Base-by-base conservation (phyloP, 805 yeast genomes). In the Millerozyma miso region DNA sequence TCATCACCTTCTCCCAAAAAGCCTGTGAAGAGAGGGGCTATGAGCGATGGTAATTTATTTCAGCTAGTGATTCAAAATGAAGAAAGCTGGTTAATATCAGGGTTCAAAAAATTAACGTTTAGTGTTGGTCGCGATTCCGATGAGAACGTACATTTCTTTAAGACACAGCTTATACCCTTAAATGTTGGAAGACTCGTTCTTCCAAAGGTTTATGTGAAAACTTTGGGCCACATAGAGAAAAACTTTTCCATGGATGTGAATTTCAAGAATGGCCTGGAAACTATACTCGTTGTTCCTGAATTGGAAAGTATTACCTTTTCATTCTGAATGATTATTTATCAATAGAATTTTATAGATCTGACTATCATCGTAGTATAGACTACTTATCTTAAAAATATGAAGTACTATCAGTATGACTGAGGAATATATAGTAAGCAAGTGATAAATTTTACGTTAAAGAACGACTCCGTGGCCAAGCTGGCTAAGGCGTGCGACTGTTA, bases 31-130 rank as follows among this genome's bases (percentile, higher is more conserved):
- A n/a, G 13, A 4, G 3, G 10, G 16, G 20, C 40, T 3, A 20
- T 4, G 3, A 10, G 19, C n/a, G 19, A 18, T 1, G 35, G 19
- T 5, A 58, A 63, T 23, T 53, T 51, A 23, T 79, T 76, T 52
- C 69, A 69, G 39, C 64, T 80, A 32, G 76, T 74, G 14, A 54
- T 85, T 1, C 59, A 63, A 14, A 72, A 75, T 19, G 76, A 72
- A 47, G 96, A 88, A 18, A 76, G 73, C 40, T 91, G 98, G 98
- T 57, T 88, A 2, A 65, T 89, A 3, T 80, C 88, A 4, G 98
- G 98, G 0, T 71, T 76, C 47, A 80, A 79, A 45, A 71, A 69
- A 43, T 78, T 79, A 36, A 57, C 67, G 8, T 76, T 88, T 47
- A 56, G 66, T 2, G 60, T 74, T 4, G 67, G 60, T 7, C 46